Evolutionary conservation across 257 asterid species (phyloP), one percentile per base, ranked within the genome.

Genomic region (Parsonsia alboflavescens): DNA sequence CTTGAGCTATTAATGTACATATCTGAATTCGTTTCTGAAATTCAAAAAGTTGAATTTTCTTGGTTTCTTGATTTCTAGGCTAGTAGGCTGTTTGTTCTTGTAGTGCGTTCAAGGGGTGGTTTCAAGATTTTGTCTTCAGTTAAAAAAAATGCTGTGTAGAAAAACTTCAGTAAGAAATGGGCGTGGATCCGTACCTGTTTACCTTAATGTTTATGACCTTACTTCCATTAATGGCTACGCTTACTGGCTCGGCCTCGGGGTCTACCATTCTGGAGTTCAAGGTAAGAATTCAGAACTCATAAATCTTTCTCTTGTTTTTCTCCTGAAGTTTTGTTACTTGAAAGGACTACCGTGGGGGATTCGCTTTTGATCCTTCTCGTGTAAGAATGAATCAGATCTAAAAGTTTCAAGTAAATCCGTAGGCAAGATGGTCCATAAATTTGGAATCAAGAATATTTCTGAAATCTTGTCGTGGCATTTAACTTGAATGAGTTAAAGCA

Each of bases 161-260:
- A 90, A 81, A 81, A 86, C 77, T 42, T 71, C 82, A 52, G 83
- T 80, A 12, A 79, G 78, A 53, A 80, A 68, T 57, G 74, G 80
- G 44, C 80, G 82, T 7, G 96, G 93, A 73, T 84, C 96, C 36
- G 92, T 82, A 4, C 86, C 92, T 2, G 97, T 92, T 57, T 80
- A 88, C 77, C 82, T 91, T 24, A 91, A 91, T 72, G 96, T 91
- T 6, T 91, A 91, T 73, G 97, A 91, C 84, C 88, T 91, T 22
- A 89, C 96, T 36, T 36, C 94, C 39, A 85, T 89, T 41, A 91
- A 91, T 67, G 92, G 93, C 59, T 92, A 89, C 62, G 97, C 96
- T 76, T 90, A 90, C 54, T 92, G 97, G 97, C 72, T 92, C 30
- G 97, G 97, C 39, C 96, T 92, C 21, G 97, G 96, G 19, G 96